Evolutionary conservation across 2,329 filamentous ascomycete species (phyloP), one percentile per base, ranked within the genome.

Genomic region (Elsinoe fawcettii): DNA sequence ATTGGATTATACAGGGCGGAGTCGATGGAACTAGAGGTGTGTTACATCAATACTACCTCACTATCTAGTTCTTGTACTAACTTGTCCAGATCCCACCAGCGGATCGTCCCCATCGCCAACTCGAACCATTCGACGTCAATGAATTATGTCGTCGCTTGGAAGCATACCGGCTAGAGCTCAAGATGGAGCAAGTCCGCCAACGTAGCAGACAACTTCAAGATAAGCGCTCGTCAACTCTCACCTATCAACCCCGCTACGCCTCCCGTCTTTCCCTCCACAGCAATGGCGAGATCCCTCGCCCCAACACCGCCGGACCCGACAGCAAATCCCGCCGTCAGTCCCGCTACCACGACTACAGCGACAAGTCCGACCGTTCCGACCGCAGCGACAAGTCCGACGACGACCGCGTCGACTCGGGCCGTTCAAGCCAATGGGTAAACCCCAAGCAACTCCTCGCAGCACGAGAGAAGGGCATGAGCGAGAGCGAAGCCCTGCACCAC

Each of bases 131-230:
- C 23, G 60, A 61, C 32, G 41, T 58, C n/a, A 51, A 56, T n/a
- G 57, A 59, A 22, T 37, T 61, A 2, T 59, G 57, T 5, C 57
- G 60, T 9, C 58, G 58, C 18, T 18, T 61, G 25, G 60, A 61
- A 23, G 49, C 44, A 22, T 61, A 61, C 44, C 57, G 57, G 12
- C 55, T 53, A 16, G 60, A 61, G 36, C 30, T 57, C 9, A 59
- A 59, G 51, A 12, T 61, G 43, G 57, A 56, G 34, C 55, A 59
- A 56, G 54, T 58, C n/a, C 41, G 60, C 30, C 53, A 37, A 36
- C 27, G 51, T 20, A 32, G 12, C 43, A 56, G 18, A 49, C 56
- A 39, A 49, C 36, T 54, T 5, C 49, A 39, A 16, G 37, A 56
- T 16, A 56, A 43, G 14, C 22, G 37, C 14, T 32, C 41, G 2